Percentiles rank a stretch among this genome's conserved stretches.
Evolutionary conservation across 2,329 filamentous ascomycete species (phyloP).

Genomic region (Thielaviopsis populi): DNA sequence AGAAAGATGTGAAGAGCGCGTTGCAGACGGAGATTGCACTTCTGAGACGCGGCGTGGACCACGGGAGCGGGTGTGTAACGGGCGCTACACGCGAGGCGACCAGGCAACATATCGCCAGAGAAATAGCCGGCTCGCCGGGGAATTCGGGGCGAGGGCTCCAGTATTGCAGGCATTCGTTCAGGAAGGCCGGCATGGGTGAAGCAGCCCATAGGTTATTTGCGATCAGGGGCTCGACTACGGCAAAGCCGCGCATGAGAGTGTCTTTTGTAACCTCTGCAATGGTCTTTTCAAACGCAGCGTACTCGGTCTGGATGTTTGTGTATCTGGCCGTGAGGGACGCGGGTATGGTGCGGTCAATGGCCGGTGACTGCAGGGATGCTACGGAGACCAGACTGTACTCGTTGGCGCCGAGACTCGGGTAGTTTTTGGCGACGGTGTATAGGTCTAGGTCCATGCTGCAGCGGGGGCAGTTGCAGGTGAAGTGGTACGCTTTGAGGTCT

Average conservation of each 20-base stretch:
- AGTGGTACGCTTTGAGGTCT: conserved; percentile 36
- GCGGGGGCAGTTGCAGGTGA: conserved; percentile 35
- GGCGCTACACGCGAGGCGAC: conserved; percentile 34
- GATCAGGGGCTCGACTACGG: conserved; percentile 26
- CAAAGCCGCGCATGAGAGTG: conserved; percentile 26
- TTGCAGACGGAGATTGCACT: conserved; percentile 37
- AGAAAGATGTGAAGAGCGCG: conserved; percentile 35
- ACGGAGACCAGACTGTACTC: conserved; percentile 24
- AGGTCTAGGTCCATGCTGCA: conserved; percentile 38
- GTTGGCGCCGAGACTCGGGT: conserved; percentile 31
- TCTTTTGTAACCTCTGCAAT: conserved; percentile 14
- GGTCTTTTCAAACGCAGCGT: conserved; percentile 1
- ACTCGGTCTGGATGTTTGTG: conserved; percentile 8
- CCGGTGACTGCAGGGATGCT: conserved; percentile 2
- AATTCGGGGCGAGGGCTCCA: conserved; percentile 9
- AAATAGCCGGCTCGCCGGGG: conserved; percentile 20
- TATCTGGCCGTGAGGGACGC: conserved; percentile 8
- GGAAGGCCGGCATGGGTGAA: conserved; percentile 13
- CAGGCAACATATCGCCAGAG: conserved; percentile 35
- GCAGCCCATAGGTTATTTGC: conserved; percentile 16
- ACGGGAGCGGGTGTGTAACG: conserved; percentile 35
- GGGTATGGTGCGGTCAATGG: conserved; percentile 15
- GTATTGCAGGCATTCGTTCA: conserved; percentile 17
- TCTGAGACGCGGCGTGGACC: conserved; percentile 36
- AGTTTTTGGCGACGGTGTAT: conserved; percentile 35